Evolutionary conservation across 2,329 filamentous ascomycete genomes (phyloP).

Genomic region (Fusarium agapanthi): DNA sequence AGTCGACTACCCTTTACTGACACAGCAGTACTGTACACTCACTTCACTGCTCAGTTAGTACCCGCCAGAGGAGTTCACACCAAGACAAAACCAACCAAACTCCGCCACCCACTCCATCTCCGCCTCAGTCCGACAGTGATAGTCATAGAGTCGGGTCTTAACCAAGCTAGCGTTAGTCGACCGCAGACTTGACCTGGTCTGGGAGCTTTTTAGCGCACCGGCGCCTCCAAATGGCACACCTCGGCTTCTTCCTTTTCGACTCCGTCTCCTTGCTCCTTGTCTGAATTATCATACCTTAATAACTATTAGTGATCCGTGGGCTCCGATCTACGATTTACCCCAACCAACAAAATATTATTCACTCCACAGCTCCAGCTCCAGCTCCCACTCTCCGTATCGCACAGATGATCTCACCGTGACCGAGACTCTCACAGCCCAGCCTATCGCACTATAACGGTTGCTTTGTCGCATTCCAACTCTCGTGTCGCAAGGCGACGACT

Average conservation of each 20-base stretch:
- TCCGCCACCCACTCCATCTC: slow-evolving; percentile 35
- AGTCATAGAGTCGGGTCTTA: slow-evolving; percentile 22
- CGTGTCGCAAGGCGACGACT: slow-evolving; percentile 8
- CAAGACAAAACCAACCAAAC: slow-evolving; percentile 23
- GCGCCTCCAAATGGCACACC: slow-evolving; percentile 3
- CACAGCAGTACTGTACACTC: not conserved
- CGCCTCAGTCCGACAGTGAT: slow-evolving; percentile 22
- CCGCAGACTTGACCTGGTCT: slow-evolving; percentile 17
- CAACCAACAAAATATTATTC: slow-evolving; percentile 25
- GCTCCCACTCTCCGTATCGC: not conserved
- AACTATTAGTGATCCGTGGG: slow-evolving; percentile 22
- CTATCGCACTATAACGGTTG: not conserved
- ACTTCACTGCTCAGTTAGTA: not conserved
- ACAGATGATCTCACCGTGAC: slow-evolving; percentile 5
- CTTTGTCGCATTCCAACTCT: not conserved
- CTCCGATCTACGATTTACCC: slow-evolving; percentile 33
- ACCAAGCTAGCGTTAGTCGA: slow-evolving; percentile 6
- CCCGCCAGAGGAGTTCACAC: slow-evolving; percentile 30
- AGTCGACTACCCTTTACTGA: not conserved
- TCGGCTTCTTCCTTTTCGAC: slow-evolving; percentile 6
- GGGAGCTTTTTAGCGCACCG: slow-evolving; percentile 22
- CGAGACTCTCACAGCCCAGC: not conserved
- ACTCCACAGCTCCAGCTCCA: slow-evolving; percentile 15
- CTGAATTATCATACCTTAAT: slow-evolving; percentile 29
- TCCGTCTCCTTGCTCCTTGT: slow-evolving; percentile 22